A percentile compares a stretch with the other conserved stretches of the same genome.
Evolutionary conservation across 768 basidiomycete genomes (phyloP).

Genomic region (Suillus tomentosus): DNA sequence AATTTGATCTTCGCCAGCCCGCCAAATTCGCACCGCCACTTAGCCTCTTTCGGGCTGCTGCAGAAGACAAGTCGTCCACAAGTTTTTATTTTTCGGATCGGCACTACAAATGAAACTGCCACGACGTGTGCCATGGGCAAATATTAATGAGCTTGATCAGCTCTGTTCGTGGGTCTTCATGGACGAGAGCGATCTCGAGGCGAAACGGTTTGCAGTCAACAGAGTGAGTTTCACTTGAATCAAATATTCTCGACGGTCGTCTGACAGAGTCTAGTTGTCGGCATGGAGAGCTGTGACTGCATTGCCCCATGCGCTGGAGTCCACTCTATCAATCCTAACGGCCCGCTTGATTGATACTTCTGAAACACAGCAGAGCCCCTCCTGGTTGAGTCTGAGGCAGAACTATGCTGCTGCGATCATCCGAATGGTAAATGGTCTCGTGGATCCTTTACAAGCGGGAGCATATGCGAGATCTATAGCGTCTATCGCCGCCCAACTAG

Average conservation of each 20-base stretch:
- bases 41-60: no score
- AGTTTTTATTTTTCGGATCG: neutral
- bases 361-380: slow-evolving; percentile 22
- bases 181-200: slow-evolving; percentile 59
- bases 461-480: slow-evolving; percentile 90
- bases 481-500: slow-evolving; percentile 82
- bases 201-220: slow-evolving; percentile 60
- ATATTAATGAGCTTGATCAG: slow-evolving; percentile 68
- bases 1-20: no score
- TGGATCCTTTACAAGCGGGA: slow-evolving; percentile 90
- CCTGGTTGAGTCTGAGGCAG: slow-evolving; percentile 63
- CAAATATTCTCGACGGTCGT: slow-evolving; percentile 1
- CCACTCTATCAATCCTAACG: slow-evolving; percentile 62
- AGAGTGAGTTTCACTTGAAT: slow-evolving; percentile 47
- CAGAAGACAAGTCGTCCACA: neutral
- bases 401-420: slow-evolving; percentile 81
- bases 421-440: slow-evolving; percentile 90
- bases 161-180: slow-evolving; percentile 75
- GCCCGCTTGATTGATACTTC: slow-evolving; percentile 57
- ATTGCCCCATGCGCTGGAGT: slow-evolving; percentile 83
- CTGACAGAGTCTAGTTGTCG: slow-evolving; percentile 52
- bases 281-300: slow-evolving; percentile 77
- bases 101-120: slow-evolving; percentile 62
- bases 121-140: slow-evolving; percentile 79
- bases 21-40: neutral